phyloP scores from a whole-genome alignment of 352 stramenopile species.

The Saprolegnia parasitica region DNA sequence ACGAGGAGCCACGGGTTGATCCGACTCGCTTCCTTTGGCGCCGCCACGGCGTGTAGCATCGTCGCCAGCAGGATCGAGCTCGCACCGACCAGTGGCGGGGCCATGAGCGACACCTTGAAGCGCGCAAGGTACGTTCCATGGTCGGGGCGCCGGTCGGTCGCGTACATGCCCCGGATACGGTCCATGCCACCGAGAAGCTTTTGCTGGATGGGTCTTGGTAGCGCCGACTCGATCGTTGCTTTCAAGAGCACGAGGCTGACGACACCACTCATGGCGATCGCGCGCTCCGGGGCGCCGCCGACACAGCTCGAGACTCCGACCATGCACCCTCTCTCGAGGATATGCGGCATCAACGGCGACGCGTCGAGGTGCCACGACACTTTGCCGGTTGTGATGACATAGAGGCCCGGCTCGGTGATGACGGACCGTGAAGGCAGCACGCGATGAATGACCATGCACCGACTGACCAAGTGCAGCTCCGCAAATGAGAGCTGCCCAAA shows the following conservation, averaged over 20 bases:
- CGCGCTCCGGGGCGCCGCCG: not conserved
- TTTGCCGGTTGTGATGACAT: slow-evolving; percentile 24
- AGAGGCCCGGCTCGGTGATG: slow-evolving; percentile 12
- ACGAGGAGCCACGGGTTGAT: slow-evolving; percentile 17
- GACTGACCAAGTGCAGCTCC: slow-evolving; percentile 20
- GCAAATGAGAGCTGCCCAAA: slow-evolving; percentile 13
- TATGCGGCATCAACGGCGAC: not conserved
- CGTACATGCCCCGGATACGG: not conserved
- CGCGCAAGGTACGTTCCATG: not conserved
- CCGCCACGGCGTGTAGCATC: not conserved
- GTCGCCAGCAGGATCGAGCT: slow-evolving; percentile 3
- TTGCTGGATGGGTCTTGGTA: not conserved
- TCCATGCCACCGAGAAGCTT: not conserved
- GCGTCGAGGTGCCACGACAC: slow-evolving; percentile 10
- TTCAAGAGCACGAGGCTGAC: slow-evolving; percentile 5
- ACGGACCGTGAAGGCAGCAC: not conserved
- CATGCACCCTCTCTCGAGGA: slow-evolving; percentile 23
- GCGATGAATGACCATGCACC: slow-evolving; percentile 7
- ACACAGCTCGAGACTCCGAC: slow-evolving; percentile 10
- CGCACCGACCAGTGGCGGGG: not conserved
- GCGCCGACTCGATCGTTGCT: not conserved
- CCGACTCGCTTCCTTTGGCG: not conserved
- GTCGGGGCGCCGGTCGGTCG: not conserved
- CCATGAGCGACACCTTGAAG: not conserved
- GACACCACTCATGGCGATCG: slow-evolving; percentile 1